Percentiles rank a stretch among this genome's conserved stretches.
These are phyloP conservation scores for Colletotrichum abscissum DNA, from an alignment of 2,329 filamentous ascomycete genomes.

Conservation along the genomic window DNA sequence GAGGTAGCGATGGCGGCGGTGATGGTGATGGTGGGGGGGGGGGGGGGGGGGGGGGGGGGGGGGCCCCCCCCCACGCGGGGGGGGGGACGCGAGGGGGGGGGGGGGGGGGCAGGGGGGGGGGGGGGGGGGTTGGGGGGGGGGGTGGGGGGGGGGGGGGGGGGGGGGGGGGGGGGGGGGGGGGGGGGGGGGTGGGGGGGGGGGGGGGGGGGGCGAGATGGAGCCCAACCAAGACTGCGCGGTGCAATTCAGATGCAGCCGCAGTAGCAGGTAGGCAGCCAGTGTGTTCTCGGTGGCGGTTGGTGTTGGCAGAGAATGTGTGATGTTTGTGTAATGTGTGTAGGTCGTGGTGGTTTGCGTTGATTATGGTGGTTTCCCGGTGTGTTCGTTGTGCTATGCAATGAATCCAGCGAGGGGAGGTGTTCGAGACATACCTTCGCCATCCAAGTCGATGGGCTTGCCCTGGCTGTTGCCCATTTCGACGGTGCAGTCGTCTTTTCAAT, in stretches of 20 bases:
- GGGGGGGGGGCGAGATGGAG: background rate
- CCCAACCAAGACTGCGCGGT: background rate
- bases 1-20: background rate
- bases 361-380: background rate
- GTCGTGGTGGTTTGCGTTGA: background rate
- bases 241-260: background rate
- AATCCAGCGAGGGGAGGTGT: slow-evolving; percentile 13
- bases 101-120: background rate
- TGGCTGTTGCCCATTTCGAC: slow-evolving; percentile 88
- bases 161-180: background rate
- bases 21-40: background rate
- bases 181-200: background rate
- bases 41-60: background rate
- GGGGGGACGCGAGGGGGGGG: background rate
- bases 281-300: background rate
- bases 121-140: background rate
- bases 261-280: background rate
- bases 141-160: background rate
- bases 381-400: background rate
- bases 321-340: background rate
- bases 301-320: background rate
- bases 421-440: slow-evolving; percentile 83
- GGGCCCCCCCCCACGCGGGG: no score
- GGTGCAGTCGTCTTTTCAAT: slow-evolving; percentile 35
- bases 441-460: slow-evolving; percentile 91